Evolutionary conservation across 1,139 yeast species (phyloP), one percentile per base, ranked within the genome.

Genomic region (Scheffersomyces quercinus): DNA sequence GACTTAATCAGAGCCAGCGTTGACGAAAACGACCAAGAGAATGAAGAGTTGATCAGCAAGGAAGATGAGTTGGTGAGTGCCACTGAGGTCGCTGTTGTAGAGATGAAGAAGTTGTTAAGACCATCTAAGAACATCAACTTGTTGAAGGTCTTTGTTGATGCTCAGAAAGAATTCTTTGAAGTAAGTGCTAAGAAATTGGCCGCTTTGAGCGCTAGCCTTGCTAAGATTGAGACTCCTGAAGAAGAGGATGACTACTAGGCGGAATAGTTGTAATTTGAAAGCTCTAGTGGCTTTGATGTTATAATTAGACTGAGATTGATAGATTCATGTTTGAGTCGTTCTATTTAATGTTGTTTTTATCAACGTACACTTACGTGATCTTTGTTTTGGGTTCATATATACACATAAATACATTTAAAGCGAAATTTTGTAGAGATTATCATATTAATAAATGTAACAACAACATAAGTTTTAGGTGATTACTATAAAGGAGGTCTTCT

Each of bases 61-160:
- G 95, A 87, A 64, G 95, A 87, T 59, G 91, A 84, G 49, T 77
- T 86, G 54, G 93, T 86, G 29, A 78, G 83, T 55, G 87, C 88
- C 24, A 86, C 90, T 7, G 85, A 85, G 46, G 70, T 75, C 29
- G 93, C 93, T 1, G 93, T 85, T n/a, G 77, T 80, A 54, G 81
- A 81, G 44, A 85, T 87, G 93, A 82, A 84, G 63, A 79, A 75
- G 50, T 70, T 86, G 46, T 80, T 87, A 55, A 81, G 77, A 49
- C 89, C 91, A 33, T 71, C 82, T 11, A 85, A 83, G 60, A 72
- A 82, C 42, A 73, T 86, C 41, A 74, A 79, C 46, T 68, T 86
- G 55, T 70, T 87, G 51, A 83, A 82, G 56, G 68, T 83, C 12
- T 80, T 85, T 56, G 79, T 81, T 49, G 70, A 75, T 52, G 85